Base-by-base conservation (phyloP, 441 rosid genomes). In the Hypseocharis bilobata region DNA sequence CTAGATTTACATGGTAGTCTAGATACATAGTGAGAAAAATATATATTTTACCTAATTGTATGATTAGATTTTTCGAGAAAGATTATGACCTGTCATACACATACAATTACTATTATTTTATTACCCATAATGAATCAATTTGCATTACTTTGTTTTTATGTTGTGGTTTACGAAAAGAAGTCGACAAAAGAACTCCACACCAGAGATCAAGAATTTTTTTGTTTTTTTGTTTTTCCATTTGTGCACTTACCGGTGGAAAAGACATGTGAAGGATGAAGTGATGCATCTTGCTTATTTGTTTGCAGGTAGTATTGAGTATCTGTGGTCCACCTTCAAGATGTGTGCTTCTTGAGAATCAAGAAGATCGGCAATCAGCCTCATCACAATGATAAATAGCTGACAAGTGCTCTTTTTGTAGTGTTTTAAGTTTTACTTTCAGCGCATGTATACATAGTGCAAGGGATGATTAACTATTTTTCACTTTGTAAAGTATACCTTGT, bases 251-350 rank as follows among this genome's bases (percentile, higher is more conserved):
- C n/a, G n/a, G n/a, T n/a, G n/a, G n/a, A n/a, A n/a, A n/a, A n/a
- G n/a, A n/a, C n/a, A n/a, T n/a, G n/a, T n/a, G n/a, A n/a, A n/a
- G n/a, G n/a, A n/a, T n/a, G n/a, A n/a, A n/a, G n/a, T n/a, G 16
- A 22, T 54, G 59, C 25, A 1, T 14, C 1, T 4, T 19, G 49
- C 28, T 42, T 54, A 5, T 27, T 17, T 36, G 22, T 63, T 68
- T 74, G 69, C 83, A 93, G 99, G 99, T 93, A 63, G 81, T 91
- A 42, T 76, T 93, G 86, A 87, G 96, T 84, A 64, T 93, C 76
- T 80, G 88, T 71, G 99, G 99, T 63, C 97, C 99, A n/a, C 85
- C 96, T 26, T 84, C 96, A 4, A 93, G 96, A 80, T 78, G 84
- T 64, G 78, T 73, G 60, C 68, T 81, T 30, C 74, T 72, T 2